Conservation (phyloP, 306 rosid species). For the Casuarina cunninghamiana region DNA sequence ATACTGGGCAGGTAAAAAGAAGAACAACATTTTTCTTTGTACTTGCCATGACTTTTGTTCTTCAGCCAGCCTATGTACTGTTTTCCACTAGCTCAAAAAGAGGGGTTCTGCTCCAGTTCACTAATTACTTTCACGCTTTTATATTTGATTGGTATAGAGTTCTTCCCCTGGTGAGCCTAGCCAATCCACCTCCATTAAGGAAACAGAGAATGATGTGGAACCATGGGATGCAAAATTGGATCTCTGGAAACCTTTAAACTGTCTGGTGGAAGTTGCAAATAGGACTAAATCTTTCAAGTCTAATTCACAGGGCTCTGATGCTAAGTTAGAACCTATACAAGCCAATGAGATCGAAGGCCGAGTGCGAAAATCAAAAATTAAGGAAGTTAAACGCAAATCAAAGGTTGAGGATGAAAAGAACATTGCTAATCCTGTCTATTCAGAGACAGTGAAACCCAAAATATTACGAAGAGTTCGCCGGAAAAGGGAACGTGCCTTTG, state of each 20-base stretch:
- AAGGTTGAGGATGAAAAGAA: constrained; percentile 66
- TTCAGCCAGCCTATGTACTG: not conserved
- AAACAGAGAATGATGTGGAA: constrained; percentile 60
- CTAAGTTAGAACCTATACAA: constrained; percentile 49
- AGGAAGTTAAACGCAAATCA: constrained; percentile 61
- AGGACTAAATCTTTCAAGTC: constrained; percentile 82
- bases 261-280: constrained; percentile 86
- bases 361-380: constrained; percentile 53
- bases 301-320: constrained; percentile 55
- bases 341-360: constrained; percentile 41
- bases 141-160: constrained; percentile 49
- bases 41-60: constrained; percentile 5
- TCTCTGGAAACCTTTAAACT: constrained; percentile 92
- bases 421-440: constrained; percentile 38
- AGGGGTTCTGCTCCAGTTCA: constrained; percentile 17
- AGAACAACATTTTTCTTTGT: constrained; percentile 16
- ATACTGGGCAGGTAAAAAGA: constrained; percentile 57
- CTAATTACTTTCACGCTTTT: constrained; percentile 18
- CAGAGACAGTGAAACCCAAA: constrained; percentile 55
- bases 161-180: constrained; percentile 56
- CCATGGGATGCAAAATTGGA: constrained; percentile 67
- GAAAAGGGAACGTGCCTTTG: constrained; percentile 58
- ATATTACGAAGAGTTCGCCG: constrained; percentile 66
- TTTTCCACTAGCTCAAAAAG: constrained; percentile 7
- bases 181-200: constrained; percentile 50